These are phyloP conservation scores for Eucalyptus rudis DNA, from an alignment of 345 rosid genomes.

Conservation along the genomic window DNA sequence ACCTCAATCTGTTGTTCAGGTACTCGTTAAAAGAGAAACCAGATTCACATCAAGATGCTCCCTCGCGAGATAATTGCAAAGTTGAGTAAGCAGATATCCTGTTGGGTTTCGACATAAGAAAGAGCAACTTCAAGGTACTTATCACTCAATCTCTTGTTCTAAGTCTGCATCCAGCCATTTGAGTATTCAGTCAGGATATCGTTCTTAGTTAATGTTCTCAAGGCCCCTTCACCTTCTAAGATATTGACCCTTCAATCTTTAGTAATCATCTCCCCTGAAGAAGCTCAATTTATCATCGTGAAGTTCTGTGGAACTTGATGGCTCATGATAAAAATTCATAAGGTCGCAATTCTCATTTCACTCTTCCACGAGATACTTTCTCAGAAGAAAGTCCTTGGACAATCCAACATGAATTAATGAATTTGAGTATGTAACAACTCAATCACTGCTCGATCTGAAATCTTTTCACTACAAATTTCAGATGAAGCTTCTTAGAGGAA, in stretches of 20 bases:
- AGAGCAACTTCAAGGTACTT: constrained; percentile 69
- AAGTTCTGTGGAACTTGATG: neutral
- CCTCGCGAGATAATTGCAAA: constrained; percentile 68
- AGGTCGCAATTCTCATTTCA: neutral
- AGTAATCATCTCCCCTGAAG: neutral
- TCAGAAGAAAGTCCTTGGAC: neutral
- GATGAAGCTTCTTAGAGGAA: constrained; percentile 81
- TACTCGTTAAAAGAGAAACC: constrained; percentile 72
- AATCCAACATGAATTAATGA: neutral
- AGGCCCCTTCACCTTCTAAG: neutral
- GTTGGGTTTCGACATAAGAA: constrained; percentile 81
- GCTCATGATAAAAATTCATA: neutral
- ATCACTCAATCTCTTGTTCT: neutral
- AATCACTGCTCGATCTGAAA: neutral
- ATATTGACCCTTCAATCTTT: neutral
- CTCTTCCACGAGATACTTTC: neutral
- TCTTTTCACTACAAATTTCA: neutral
- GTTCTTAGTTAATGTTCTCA: neutral
- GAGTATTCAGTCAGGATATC: neutral
- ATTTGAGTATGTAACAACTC: neutral
- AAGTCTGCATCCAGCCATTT: neutral
- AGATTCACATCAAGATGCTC: constrained; percentile 68
- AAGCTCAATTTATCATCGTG: neutral
- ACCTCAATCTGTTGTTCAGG: constrained; percentile 17
- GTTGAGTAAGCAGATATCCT: constrained; percentile 71